Base-by-base conservation (phyloP, 1,139 yeast genomes). In the Blastobotrys raffinosifermentans region DNA sequence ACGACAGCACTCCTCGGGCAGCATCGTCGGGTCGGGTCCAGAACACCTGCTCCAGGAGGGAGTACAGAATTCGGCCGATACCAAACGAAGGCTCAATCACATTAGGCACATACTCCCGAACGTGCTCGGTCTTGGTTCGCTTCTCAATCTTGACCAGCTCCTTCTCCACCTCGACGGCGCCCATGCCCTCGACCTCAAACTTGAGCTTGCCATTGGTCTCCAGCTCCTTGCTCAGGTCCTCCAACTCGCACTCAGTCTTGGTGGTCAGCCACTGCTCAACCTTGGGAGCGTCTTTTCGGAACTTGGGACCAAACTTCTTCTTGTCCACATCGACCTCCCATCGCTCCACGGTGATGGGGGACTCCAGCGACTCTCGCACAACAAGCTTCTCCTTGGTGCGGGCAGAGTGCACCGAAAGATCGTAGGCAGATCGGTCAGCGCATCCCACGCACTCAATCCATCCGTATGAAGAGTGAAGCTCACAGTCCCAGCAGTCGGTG, bases 401-500 rank as follows among this genome's bases (percentile, higher is more conserved):
- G 41, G 94, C 93, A 35, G 97, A 68, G 61, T 93, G 99, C 41
- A 93, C 98, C 37, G 91, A 75, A 64, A 93, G 77, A 67, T 93
- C 99, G 61, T 87, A 93, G 31, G 99, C 99, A 35, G 96, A 85
- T 70, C 99, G 80, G 66, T 93, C 99, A 47, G 99, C 99, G 71
- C 98, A 91, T 52, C 99, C 99, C 58, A 91, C 97, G 78, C 98
- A 91, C 69, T 93, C 99, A 55, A 93, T 83, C 99, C 99, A 93
- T 52, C 99, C 97, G 59, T 85, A 93, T 26, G 96, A 84, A 29
- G 96, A 82, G 55, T 84, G 80, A 55, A 93, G 73, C 71, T 93
- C 99, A 48, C 96, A 96, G 69, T 93, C 99, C 99, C 99, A 93
- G 72, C 99, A 93, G 68, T 93, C 99, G 50, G 95, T 80, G 43